Percentiles rank a stretch among this genome's conserved stretches.
Evolutionary conservation across 768 basidiomycete species (phyloP).

Genomic region (Clathrus columnatus): DNA sequence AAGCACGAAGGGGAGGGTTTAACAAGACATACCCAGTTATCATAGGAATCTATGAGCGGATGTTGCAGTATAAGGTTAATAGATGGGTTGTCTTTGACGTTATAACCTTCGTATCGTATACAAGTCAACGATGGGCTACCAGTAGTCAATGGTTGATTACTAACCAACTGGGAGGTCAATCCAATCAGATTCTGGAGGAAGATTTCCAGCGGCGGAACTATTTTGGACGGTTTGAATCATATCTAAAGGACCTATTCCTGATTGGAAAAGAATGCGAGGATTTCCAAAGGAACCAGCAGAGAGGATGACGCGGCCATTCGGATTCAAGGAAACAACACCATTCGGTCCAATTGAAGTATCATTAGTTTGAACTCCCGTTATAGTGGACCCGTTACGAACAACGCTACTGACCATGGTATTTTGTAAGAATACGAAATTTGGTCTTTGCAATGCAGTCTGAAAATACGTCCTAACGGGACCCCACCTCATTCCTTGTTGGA

Average conservation of each 20-base stretch:
- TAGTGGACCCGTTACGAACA: constrained; percentile 45
- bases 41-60: constrained; percentile 51
- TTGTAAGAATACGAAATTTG: constrained; percentile 43
- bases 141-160: constrained; percentile 19
- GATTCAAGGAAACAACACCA: constrained; percentile 45
- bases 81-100: constrained; percentile 52
- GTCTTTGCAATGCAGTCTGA: constrained; percentile 43
- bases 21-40: constrained; percentile 44
- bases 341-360: constrained; percentile 46
- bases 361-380: constrained; percentile 55
- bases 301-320: constrained; percentile 52
- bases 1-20: neutral
- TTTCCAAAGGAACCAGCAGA: constrained; percentile 50
- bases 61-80: constrained; percentile 61
- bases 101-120: neutral
- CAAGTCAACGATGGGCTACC: neutral
- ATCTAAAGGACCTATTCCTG: constrained; percentile 53
- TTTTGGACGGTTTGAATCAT: constrained; percentile 43
- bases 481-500: constrained; percentile 28
- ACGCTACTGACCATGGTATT: constrained; percentile 43
- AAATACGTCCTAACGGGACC: constrained; percentile 56
- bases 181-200: constrained; percentile 42
- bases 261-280: constrained; percentile 48
- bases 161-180: constrained; percentile 54
- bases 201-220: constrained; percentile 38